Conservation (phyloP, 2,329 filamentous ascomycete species). For the Aspergillus ustus region DNA sequence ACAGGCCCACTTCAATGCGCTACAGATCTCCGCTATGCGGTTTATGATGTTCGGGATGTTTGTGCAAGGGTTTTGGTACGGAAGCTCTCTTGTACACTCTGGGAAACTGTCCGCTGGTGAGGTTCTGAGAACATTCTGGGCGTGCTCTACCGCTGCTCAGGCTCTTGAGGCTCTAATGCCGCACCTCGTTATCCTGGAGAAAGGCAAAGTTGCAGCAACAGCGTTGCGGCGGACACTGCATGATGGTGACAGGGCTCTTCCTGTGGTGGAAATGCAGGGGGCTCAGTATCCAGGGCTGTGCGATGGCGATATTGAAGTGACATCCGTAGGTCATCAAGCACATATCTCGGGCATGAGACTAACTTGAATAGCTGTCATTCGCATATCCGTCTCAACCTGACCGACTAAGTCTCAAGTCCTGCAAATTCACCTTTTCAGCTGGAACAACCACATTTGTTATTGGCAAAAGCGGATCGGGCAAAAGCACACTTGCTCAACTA, state of each 20-base stretch:
- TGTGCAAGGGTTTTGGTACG: conserved; percentile 89
- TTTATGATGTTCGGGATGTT: conserved; percentile 80
- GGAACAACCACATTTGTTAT: conserved; percentile 80
- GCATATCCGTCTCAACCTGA: conserved; percentile 74
- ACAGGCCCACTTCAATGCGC: conserved; percentile 70
- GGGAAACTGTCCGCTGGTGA: conserved; percentile 65
- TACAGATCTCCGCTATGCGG: conserved; percentile 74
- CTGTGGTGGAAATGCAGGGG: conserved; percentile 35
- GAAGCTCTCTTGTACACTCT: conserved; percentile 68
- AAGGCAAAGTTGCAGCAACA: conserved; percentile 75
- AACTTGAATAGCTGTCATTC: conserved; percentile 69
- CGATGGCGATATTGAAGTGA: conserved; percentile 70
- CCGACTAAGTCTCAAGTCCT: conserved; percentile 62
- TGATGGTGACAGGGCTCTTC: conserved; percentile 26
- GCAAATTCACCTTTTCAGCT: conserved; percentile 71
- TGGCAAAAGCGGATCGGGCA: conserved; percentile 86
- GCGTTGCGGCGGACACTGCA: conserved; percentile 59
- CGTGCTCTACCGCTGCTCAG: conserved; percentile 75
- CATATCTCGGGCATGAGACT: background rate
- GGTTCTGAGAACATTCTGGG: conserved; percentile 84
- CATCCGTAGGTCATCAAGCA: conserved; percentile 56
- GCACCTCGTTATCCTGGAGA: conserved; percentile 76
- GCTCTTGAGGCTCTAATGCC: conserved; percentile 75
- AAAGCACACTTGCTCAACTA: conserved; percentile 84
- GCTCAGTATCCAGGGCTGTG: conserved; percentile 50